phyloP scores from a whole-genome alignment of 345 rosid species.

The Excoecaria agallocha region DNA sequence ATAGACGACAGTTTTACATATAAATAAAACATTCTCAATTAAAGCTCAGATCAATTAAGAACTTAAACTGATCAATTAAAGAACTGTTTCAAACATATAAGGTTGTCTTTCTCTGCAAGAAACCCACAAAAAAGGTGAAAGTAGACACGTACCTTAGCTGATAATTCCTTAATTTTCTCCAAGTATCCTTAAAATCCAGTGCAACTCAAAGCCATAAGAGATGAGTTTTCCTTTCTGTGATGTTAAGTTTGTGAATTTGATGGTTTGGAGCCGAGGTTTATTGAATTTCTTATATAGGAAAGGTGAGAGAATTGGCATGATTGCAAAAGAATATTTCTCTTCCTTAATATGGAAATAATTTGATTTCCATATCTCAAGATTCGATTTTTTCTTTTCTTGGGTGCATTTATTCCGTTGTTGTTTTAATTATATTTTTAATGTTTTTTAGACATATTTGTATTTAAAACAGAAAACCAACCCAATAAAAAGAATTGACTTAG shows the following conservation, averaged over 20 bases:
- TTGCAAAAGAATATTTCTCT: not conserved
- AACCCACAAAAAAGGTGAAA: not conserved
- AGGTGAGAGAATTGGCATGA: not conserved
- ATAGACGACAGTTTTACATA: not conserved
- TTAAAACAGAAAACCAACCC: too few relatives aligned
- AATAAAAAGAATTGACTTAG: too few relatives aligned
- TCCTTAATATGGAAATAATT: not conserved
- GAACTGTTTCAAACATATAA: not conserved
- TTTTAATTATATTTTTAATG: too few relatives aligned
- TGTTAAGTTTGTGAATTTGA: not conserved
- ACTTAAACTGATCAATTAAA: not conserved
- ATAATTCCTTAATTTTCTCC: not conserved
- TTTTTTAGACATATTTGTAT: too few relatives aligned
- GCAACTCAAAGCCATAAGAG: not conserved
- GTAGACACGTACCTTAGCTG: not conserved
- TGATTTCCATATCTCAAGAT: too few relatives aligned
- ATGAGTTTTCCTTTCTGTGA: not conserved
- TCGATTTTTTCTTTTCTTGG: too few relatives aligned
- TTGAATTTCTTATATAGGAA: not conserved
- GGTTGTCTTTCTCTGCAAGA: not conserved
- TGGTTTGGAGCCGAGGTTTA: not conserved
- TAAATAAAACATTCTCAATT: not conserved
- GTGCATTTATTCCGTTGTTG: too few relatives aligned
- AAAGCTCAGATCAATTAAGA: not conserved
- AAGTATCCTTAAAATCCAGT: not conserved